These are phyloP conservation scores for Primulina tabacum DNA, from an alignment of 257 asterid genomes.

Conservation along the genomic window DNA sequence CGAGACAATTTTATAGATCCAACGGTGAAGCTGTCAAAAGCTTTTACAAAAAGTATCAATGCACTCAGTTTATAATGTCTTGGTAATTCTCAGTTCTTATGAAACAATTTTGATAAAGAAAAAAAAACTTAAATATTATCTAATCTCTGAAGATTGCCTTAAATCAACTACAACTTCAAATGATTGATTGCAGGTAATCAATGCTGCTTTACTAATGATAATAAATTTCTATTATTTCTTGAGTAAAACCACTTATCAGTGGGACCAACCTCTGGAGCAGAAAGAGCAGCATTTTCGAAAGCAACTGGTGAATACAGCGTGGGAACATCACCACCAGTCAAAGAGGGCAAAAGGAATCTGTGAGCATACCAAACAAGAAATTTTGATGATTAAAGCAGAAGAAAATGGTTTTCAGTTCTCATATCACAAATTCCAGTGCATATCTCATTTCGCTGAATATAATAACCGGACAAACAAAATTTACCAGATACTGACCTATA, in stretches of 20 bases:
- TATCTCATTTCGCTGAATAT: slow-evolving; percentile 8
- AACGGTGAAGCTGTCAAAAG: neutral
- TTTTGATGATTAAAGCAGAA: neutral
- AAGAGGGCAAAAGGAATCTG: slow-evolving; percentile 62
- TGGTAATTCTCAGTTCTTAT: neutral
- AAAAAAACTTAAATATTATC: neutral
- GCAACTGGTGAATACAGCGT: slow-evolving; percentile 78
- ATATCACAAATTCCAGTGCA: slow-evolving; percentile 2
- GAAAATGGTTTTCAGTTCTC: slow-evolving; percentile 1
- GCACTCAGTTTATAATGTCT: slow-evolving; percentile 1
- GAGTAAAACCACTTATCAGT: slow-evolving; percentile 16
- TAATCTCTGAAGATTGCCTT: neutral
- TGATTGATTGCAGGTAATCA: neutral
- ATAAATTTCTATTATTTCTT: neutral
- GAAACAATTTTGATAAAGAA: slow-evolving; percentile 6
- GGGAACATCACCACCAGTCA: slow-evolving; percentile 86
- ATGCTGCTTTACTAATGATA: slow-evolving; percentile 16
- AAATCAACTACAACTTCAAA: slow-evolving; percentile 10
- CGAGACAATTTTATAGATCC: slow-evolving; percentile 12
- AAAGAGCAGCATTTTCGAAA: slow-evolving; percentile 73
- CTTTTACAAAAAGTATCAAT: neutral
- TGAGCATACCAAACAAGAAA: slow-evolving; percentile 27
- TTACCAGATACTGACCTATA: slow-evolving; percentile 53
- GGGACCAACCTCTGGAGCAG: slow-evolving; percentile 80
- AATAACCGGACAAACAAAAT: slow-evolving; percentile 11